Conservation (phyloP, 2,329 filamentous ascomycete species). For the Berkeleyomyces basicola region DNA sequence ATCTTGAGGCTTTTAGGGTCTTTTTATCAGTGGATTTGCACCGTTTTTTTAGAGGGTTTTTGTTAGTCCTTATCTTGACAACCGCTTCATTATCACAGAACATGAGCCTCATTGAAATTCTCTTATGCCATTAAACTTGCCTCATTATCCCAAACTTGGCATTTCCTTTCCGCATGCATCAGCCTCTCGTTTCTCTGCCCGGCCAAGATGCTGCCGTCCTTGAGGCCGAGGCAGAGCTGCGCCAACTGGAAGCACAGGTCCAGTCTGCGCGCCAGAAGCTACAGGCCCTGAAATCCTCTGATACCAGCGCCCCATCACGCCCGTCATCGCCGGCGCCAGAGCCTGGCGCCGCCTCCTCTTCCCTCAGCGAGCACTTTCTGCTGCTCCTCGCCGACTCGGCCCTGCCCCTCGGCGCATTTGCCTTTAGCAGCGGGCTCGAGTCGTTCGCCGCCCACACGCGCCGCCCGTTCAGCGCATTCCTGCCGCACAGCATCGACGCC, state of each 20-base stretch:
- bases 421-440: constrained; percentile 69
- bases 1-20: too few species aligned
- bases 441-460: constrained; percentile 58
- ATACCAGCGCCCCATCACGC: neutral
- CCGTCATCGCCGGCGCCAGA: neutral
- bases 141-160: neutral
- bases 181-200: too few species aligned
- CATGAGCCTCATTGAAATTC: too few species aligned
- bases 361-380: constrained; percentile 42
- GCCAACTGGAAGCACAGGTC: constrained; percentile 6
- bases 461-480: constrained; percentile 44
- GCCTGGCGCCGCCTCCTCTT: neutral
- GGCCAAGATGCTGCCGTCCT: neutral
- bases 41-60: too few species aligned
- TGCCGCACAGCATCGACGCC: constrained; percentile 52
- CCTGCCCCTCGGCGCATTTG: constrained; percentile 70
- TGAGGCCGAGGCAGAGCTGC: constrained; percentile 8
- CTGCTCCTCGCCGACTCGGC: constrained; percentile 68
- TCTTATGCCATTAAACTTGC: too few species aligned
- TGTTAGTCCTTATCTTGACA: too few species aligned
- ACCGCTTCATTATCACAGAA: too few species aligned
- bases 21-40: too few species aligned
- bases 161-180: neutral
- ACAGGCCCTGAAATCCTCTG: neutral
- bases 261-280: neutral